Base-by-base conservation (phyloP, 768 basidiomycete species). In the Paxillus involutus region DNA sequence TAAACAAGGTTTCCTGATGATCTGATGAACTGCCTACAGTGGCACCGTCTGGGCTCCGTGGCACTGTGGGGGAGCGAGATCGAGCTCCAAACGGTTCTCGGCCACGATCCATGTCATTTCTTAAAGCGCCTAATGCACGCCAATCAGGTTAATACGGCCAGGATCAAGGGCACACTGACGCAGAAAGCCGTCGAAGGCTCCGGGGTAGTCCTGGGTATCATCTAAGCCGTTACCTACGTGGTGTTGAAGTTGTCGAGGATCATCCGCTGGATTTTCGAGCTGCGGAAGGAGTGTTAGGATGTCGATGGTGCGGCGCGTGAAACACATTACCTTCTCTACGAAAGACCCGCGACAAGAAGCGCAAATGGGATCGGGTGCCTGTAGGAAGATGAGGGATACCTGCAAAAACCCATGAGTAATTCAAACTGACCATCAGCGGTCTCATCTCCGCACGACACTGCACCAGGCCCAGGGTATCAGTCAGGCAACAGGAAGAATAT, bases 381-480 rank as follows among this genome's bases (percentile, higher is more conserved):
- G 64, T 21, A 47, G 30, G 21, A 24, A 44, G 9, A 45, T 39
- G 45, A 57, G 57, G 60, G 51, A 26, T 55, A 26, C 29, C 54
- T 33, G 48, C 55, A 6, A 39, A 48, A 50, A 58, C 46, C 37
- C 32, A 37, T 36, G 40, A 43, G 33, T 12, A 14, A n/a, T 42
- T n/a, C 55, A 56, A 40, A 63, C 77, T 39, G 59, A 92, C 91
- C 88, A 89, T 91, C 44, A 94, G 73, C 1, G 93, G 91, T 49
- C 87, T 75, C 91, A 91, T 94, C 73, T 95, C 91, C 49, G 89
- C 84, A 67, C 85, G 80, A 65, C 94, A 96, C 93, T 94, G 64
- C 13, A 12, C 26, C 11, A 33, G 53, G 52, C 19, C 9, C 6
- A 17, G 46, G 17, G 58, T 24, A 51, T 60, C 19, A 63, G 64